Percentiles rank a stretch among this genome's conserved stretches.
These are phyloP conservation scores for Fusarium sacchari DNA, from an alignment of 2,329 filamentous ascomycete genomes.

Conservation along the genomic window DNA sequence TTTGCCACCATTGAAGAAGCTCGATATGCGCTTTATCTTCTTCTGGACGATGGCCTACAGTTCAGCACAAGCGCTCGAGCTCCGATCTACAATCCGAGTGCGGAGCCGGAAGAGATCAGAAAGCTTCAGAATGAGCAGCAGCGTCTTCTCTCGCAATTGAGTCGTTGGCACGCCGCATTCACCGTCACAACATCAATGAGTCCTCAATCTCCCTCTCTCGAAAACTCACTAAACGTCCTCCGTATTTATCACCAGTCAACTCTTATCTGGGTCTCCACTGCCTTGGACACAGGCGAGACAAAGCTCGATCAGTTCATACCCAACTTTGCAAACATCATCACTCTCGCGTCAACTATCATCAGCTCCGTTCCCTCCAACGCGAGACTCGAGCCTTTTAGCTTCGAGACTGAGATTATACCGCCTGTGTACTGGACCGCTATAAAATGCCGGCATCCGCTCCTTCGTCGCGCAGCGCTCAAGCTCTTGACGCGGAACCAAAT, in stretches of 20 bases:
- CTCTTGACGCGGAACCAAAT: slow-evolving; percentile 48
- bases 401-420: slow-evolving; percentile 55
- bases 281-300: slow-evolving; percentile 46
- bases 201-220: slow-evolving; percentile 18
- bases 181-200: slow-evolving; percentile 43
- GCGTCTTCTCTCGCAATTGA: slow-evolving; percentile 44
- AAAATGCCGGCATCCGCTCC: slow-evolving; percentile 55
- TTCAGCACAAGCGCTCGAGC: slow-evolving; percentile 47
- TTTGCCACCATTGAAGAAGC: slow-evolving; percentile 50
- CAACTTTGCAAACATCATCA: slow-evolving; percentile 52
- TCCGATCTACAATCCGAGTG: slow-evolving; percentile 41
- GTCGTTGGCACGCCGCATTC: slow-evolving; percentile 47
- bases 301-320: slow-evolving; percentile 49
- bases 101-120: slow-evolving; percentile 39
- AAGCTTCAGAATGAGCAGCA: slow-evolving; percentile 48
- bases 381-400: slow-evolving; percentile 48
- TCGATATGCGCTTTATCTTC: slow-evolving; percentile 48
- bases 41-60: slow-evolving; percentile 53
- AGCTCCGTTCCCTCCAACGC: slow-evolving; percentile 13
- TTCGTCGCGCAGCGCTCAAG: slow-evolving; percentile 51
- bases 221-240: slow-evolving; percentile 44
- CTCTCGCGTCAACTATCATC: slow-evolving; percentile 47
- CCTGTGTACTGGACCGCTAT: slow-evolving; percentile 54
- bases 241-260: slow-evolving; percentile 51
- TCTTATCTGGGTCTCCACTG: slow-evolving; percentile 48